Percentiles rank a stretch among this genome's conserved stretches.
Evolutionary conservation across 495 filamentous ascomycete species (phyloP).

Genomic region (Trichoderma orchidacearum): DNA sequence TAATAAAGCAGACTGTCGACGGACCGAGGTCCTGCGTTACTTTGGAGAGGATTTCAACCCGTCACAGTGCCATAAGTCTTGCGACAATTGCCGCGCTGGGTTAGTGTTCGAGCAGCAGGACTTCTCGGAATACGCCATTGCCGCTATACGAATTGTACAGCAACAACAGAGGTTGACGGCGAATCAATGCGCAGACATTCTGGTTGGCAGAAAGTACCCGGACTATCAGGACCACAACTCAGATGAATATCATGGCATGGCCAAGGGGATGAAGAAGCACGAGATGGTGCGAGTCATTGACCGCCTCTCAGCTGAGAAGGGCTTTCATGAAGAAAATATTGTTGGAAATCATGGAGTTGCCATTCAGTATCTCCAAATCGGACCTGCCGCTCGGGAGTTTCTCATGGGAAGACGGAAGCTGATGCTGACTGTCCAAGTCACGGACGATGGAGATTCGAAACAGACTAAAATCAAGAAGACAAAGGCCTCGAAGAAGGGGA

Average conservation of each 20-base stretch:
- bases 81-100: constrained; percentile 77
- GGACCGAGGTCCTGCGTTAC: constrained; percentile 79
- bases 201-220: constrained; percentile 29
- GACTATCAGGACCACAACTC: constrained; percentile 16
- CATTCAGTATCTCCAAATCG: constrained; percentile 32
- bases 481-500: neutral
- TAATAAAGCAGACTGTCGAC: constrained; percentile 70
- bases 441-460: constrained; percentile 7
- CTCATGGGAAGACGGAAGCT: constrained; percentile 14
- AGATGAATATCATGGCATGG: constrained; percentile 26
- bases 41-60: constrained; percentile 73
- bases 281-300: constrained; percentile 36
- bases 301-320: constrained; percentile 22
- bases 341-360: constrained; percentile 20
- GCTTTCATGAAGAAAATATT: constrained; percentile 33
- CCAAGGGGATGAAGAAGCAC: constrained; percentile 27
- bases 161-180: constrained; percentile 36
- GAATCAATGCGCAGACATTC: constrained; percentile 35
- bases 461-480: constrained; percentile 6
- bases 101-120: constrained; percentile 53
- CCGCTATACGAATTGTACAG: constrained; percentile 52
- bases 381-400: constrained; percentile 13
- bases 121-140: constrained; percentile 58
- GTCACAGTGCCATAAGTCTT: constrained; percentile 55
- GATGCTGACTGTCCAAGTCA: constrained; percentile 17